A percentile compares a stretch with the other conserved stretches of the same genome.
Conservation (phyloP, 495 filamentous ascomycete species). For the Tricharina praecox region DNA sequence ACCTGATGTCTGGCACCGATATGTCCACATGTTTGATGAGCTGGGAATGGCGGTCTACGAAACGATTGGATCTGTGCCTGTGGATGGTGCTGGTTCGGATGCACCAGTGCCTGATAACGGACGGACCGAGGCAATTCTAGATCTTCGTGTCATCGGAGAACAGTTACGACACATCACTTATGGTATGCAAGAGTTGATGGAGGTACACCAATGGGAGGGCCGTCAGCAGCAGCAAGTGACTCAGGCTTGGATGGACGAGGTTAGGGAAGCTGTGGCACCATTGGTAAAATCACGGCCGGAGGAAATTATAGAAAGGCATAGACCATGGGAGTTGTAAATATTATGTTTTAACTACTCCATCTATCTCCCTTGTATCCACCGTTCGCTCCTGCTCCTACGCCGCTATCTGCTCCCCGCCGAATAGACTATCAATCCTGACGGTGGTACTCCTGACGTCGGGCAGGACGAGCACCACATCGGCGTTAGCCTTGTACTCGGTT, state of each 20-base stretch:
- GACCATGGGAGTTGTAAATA: neutral
- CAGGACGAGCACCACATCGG: slow-evolving; percentile 59
- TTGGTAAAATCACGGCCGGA: neutral
- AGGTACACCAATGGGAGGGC: neutral
- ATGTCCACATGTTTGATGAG: neutral
- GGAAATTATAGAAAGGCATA: neutral
- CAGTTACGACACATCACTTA: neutral
- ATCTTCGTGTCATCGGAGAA: neutral
- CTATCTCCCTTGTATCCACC: too few relatives aligned
- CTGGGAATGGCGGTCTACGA: neutral
- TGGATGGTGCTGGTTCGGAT: neutral
- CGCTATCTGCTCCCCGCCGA: neutral
- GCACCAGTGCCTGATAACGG: neutral
- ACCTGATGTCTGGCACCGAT: neutral
- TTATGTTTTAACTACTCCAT: neutral
- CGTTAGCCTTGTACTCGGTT: slow-evolving; percentile 60
- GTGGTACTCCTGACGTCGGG: slow-evolving; percentile 46
- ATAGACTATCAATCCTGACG: slow-evolving; percentile 17
- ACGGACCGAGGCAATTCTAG: neutral
- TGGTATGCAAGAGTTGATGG: neutral
- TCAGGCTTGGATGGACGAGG: neutral
- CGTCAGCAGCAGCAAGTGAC: neutral
- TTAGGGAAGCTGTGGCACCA: neutral
- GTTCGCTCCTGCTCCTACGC: too few relatives aligned
- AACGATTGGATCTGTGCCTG: neutral